A percentile compares a stretch with the other conserved stretches of the same genome.
These are phyloP conservation scores for Mortierella sp. DNA, from an alignment of 371 early-diverging fungal species.

Conservation along the genomic window DNA sequence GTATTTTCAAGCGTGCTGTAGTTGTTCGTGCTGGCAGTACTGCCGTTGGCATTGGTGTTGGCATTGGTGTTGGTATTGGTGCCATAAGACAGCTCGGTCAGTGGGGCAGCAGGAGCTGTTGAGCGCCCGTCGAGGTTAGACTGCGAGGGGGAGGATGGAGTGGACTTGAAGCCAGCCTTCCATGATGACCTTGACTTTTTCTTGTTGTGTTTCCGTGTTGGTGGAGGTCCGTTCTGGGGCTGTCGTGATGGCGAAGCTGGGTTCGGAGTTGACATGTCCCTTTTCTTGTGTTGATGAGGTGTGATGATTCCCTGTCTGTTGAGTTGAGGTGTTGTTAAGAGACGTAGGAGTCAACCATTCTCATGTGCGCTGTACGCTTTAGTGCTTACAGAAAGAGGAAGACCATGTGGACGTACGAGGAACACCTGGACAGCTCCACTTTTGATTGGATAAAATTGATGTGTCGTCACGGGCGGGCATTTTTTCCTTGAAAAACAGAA, in stretches of 20 bases:
- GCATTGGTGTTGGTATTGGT: slow-evolving; percentile 8
- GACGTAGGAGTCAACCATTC: no score
- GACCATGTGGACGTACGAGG: no score
- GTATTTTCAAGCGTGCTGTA: background rate
- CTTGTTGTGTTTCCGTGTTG: slow-evolving; percentile 48
- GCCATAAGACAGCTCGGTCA: slow-evolving; percentile 23
- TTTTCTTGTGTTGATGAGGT: background rate
- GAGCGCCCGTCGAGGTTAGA: slow-evolving; percentile 25
- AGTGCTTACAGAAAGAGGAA: no score
- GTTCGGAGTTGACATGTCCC: slow-evolving; percentile 11
- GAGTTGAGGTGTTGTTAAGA: background rate
- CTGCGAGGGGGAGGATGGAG: slow-evolving; percentile 50
- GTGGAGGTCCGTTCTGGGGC: slow-evolving; percentile 11
- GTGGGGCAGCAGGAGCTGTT: slow-evolving; percentile 8
- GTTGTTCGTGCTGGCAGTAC: background rate
- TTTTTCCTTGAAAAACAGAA: no score
- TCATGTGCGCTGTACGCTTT: no score
- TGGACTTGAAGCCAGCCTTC: slow-evolving; percentile 54
- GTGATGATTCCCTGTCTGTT: background rate
- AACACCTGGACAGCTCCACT: no score
- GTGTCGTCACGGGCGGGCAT: background rate
- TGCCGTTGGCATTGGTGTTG: background rate
- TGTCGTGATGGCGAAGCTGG: slow-evolving; percentile 11
- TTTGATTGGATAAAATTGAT: no score
- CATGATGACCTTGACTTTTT: slow-evolving; percentile 56